Evolutionary conservation across 768 basidiomycete species (phyloP), one percentile per base, ranked within the genome.

Genomic region (Collybia nuda): DNA sequence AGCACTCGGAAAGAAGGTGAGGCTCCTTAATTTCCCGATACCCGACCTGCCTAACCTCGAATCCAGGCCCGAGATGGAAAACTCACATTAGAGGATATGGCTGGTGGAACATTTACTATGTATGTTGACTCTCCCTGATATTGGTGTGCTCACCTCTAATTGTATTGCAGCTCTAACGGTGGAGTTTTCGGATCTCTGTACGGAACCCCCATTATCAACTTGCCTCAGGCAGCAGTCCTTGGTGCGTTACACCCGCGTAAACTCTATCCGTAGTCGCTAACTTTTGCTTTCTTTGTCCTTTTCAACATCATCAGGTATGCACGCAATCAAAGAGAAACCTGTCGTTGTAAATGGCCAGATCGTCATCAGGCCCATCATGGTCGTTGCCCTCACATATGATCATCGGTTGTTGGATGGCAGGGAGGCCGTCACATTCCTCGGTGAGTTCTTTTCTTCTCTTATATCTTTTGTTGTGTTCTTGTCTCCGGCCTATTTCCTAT

Each of bases 71-170:
- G 87, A 50, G 94, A 97, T 66, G 83, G 90, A 60, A 97, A 97
- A 70, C 80, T 98, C 46, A 86, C 88, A n/a, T 79, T 98, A 47
- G 97, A 98, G 68, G 96, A 99, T 68, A 98, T 98, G 96, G 80
- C 93, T 28, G 96, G 96, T 43, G 96, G 96, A 43, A 86, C 93
- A n/a, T 98, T 99, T 80, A 98, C 96, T 56, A 98, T 98, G 93
- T 93, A 58, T 56, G 88, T 74, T 29, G n/a, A n/a, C 24, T 28
- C 44, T 3, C 45, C 24, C 18, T 52, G 19, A 39, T 40, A 5
- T 28, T 28, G 19, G 26, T 48, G 21, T 51, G 8, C 35, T 21
- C 28, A 38, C 21, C 37, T 18, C 40, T 61, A 14, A 56, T 19
- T 5, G 23, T 4, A 19, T 22, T 39, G 19, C 55, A 96, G 93